A percentile compares a stretch with the other conserved stretches of the same genome.
Evolutionary conservation across 441 rosid species (phyloP).

Genomic region (Geranium incanum): DNA sequence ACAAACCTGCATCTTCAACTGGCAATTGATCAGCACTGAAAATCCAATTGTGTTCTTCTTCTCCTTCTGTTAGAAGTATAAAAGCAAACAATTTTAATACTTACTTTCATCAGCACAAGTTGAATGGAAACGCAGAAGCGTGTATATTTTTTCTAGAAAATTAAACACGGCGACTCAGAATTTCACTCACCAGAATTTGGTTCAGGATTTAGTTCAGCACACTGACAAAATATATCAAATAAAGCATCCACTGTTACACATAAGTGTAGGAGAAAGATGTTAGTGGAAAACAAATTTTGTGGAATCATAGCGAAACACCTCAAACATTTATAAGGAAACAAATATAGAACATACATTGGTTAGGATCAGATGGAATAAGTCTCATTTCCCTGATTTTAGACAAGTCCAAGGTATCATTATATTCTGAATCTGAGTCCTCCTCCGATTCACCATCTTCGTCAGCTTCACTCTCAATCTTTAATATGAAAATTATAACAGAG

Average conservation of each 20-base stretch:
- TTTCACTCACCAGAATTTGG: conserved; percentile 52
- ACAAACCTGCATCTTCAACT: conserved; percentile 43
- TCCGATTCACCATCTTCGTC: conserved; percentile 46
- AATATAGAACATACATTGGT: conserved; percentile 42
- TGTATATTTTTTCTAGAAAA: no score
- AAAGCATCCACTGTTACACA: conserved; percentile 60
- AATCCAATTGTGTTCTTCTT: conserved; percentile 50
- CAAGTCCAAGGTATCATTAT: conserved; percentile 40
- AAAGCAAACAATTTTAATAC: background rate
- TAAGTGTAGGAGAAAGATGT: conserved; percentile 5
- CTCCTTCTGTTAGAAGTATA: conserved; percentile 30
- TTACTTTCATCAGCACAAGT: conserved; percentile 1
- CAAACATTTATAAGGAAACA: conserved; percentile 7
- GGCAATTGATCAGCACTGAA: conserved; percentile 69
- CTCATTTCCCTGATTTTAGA: conserved; percentile 77
- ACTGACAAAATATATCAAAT: conserved; percentile 76
- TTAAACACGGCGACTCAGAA: background rate
- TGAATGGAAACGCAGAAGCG: background rate
- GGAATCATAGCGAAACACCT: background rate
- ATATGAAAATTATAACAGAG: background rate
- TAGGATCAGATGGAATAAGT: conserved; percentile 78
- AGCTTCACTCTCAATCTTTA: conserved; percentile 67
- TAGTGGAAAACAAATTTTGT: background rate
- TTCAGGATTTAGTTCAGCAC: conserved; percentile 93
- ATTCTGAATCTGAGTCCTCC: conserved; percentile 46